phyloP scores from a whole-genome alignment of 2,329 filamentous ascomycete genomes.

The Phaeophleospora eucalypticola region DNA sequence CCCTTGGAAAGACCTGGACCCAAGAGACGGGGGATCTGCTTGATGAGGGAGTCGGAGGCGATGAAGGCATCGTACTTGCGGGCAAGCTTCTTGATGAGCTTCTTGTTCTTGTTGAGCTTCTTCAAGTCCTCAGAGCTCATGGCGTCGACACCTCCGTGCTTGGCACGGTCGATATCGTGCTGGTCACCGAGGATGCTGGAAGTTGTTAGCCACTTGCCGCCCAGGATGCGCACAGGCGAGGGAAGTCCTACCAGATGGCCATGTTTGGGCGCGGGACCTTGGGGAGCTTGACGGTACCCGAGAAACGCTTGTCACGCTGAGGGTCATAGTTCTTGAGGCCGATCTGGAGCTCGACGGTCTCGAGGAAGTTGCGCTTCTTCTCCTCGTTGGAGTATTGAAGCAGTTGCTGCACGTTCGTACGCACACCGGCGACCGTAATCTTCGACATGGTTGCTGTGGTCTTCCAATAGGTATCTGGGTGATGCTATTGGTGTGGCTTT shows the following conservation, averaged over 20 bases:
- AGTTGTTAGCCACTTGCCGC: conserved; percentile 26
- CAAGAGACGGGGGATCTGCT: conserved; percentile 99
- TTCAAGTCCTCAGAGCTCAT: conserved; percentile 99
- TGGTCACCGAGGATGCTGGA: conserved; percentile 76
- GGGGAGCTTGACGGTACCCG: conserved; percentile 94
- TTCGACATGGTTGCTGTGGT: conserved; percentile 65
- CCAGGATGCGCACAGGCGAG: not conserved
- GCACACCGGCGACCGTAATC: conserved; percentile 88
- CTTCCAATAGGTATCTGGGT: conserved; percentile 43
- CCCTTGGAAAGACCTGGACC: conserved; percentile 97
- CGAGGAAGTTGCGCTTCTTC: conserved; percentile 42
- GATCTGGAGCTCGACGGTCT: conserved; percentile 70
- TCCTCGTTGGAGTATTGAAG: conserved; percentile 72
- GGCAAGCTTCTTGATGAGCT: conserved; percentile 99
- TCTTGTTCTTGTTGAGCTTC: conserved; percentile 99
- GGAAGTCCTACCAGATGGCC: conserved; percentile 64
- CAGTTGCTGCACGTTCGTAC: conserved; percentile 87
- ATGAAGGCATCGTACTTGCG: conserved; percentile 99
- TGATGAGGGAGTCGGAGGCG: conserved; percentile 95
- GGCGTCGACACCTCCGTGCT: conserved; percentile 97
- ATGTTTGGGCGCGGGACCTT: conserved; percentile 87
- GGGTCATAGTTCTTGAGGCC: conserved; percentile 97
- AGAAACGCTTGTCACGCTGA: conserved; percentile 99
- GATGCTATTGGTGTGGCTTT: conserved; percentile 35
- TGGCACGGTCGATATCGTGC: conserved; percentile 99